These are phyloP conservation scores for Physaria fendleri DNA, from an alignment of 345 rosid species.

Conservation along the genomic window DNA sequence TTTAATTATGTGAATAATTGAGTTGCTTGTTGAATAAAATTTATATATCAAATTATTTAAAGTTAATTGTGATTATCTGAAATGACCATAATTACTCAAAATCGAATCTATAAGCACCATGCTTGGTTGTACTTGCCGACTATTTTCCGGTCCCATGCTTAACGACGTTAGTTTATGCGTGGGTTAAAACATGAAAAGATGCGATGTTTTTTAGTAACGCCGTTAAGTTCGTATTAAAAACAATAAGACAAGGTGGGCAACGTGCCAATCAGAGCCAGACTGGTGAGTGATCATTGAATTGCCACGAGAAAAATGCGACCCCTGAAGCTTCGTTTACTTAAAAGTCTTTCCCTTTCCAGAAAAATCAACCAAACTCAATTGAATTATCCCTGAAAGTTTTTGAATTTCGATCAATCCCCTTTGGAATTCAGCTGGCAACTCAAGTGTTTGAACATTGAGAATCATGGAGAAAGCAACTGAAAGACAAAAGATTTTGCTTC, in stretches of 20 bases:
- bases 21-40: too few relatives aligned
- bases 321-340: neutral
- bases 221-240: neutral
- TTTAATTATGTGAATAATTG: too few relatives aligned
- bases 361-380: neutral
- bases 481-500: constrained; percentile 70
- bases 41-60: too few relatives aligned
- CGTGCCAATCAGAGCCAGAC: neutral
- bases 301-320: neutral
- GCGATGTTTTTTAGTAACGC: constrained; percentile 1
- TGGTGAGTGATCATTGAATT: neutral
- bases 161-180: neutral
- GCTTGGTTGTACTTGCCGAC: too few relatives aligned
- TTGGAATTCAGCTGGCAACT: neutral
- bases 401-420: neutral
- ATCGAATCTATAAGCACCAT: too few relatives aligned
- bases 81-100: neutral
- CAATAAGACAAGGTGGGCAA: constrained; percentile 10
- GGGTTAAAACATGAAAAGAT: neutral
- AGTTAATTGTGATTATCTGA: too few relatives aligned
- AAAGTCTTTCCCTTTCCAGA: neutral
- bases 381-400: neutral
- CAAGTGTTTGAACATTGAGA: neutral
- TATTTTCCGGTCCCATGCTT: neutral
- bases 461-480: constrained; percentile 73